Evolutionary conservation across 331 rosid species (phyloP), one percentile per base, ranked within the genome.

Genomic region (Cydonia oblonga): DNA sequence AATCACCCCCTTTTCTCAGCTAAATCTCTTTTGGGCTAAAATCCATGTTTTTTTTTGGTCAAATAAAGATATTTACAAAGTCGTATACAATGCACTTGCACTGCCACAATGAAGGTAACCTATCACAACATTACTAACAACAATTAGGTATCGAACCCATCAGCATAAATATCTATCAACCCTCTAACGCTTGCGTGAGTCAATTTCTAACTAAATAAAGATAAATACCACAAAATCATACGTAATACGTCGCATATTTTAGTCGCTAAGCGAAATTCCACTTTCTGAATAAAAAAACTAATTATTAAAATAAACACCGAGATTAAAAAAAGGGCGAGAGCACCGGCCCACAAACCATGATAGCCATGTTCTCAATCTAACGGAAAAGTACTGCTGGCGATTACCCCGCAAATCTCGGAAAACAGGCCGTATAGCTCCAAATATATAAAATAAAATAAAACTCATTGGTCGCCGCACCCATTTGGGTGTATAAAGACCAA

Each of bases 371-470:
- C 68, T 51, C 75, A 63, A 71, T 73, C 75, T 35, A 66, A 66
- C 62, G 28, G 52, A 64, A 61, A 64, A 68, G 52, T 19, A 46
- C 26, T 40, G 53, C 7, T 9, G 40, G 44, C 44, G 44, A 38
- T 10, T 71, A 18, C 81, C 33, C 88, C 88, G 88, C 66, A 79
- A 85, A 70, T 85, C 80, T 46, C 77, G 89, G 89, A 49, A 22
- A 46, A 68, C 64, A 67, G 57, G 57, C 77, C 72, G 58, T 12
- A 69, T 25, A 70, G 52, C 64, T 57, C 66, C 78, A n/a, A 78
- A 20, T 49, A 70, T 23, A 63, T 54, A 68, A 56, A 23, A 19
- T 44, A 33, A 70, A 82, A 73, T 52, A 58, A 69, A 75, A 71
- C 64, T 44, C 73, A 49, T 66, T 19, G 73, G 74, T 51, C 69